Evolutionary conservation across 371 early-diverging fungal species (phyloP).

Genomic region (Mortierella sp.): DNA sequence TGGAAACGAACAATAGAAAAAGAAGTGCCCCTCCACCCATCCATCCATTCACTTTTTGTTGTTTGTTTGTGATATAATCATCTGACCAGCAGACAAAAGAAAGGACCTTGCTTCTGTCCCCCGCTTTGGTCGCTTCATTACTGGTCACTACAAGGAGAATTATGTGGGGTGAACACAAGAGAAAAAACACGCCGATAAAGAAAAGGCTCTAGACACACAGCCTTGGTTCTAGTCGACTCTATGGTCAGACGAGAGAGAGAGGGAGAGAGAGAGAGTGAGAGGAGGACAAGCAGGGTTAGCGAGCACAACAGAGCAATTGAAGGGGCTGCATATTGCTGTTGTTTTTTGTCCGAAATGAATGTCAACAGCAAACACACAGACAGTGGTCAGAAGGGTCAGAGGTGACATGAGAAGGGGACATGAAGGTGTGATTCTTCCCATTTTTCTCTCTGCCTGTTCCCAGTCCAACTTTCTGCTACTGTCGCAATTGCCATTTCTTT

Average conservation of each 20-base stretch:
- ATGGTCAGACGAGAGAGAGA: background rate
- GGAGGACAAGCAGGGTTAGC: background rate
- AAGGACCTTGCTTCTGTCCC: background rate
- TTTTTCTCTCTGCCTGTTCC: background rate
- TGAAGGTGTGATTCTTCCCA: background rate
- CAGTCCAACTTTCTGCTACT: background rate
- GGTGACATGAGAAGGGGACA: background rate
- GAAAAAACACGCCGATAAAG: background rate
- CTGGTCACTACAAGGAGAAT: background rate
- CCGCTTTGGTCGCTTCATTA: conserved; percentile 1
- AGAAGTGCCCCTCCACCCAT: background rate
- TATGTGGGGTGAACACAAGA: background rate
- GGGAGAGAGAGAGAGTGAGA: background rate
- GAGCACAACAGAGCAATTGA: no score
- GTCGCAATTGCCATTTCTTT: background rate
- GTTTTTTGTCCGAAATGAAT: conserved; percentile 1
- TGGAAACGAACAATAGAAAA: background rate
- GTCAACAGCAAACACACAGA: conserved; percentile 4
- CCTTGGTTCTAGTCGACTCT: background rate
- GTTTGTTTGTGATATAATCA: conserved; percentile 1
- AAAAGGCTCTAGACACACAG: background rate
- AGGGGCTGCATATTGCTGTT: background rate
- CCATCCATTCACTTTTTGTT: background rate
- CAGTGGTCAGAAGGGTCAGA: background rate
- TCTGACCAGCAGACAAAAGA: background rate